Percentiles rank a stretch among this genome's conserved stretches.
These are phyloP conservation scores for Tilletiopsis washingtonensis DNA, from an alignment of 1,284 basidiomycete species.

Conservation along the genomic window DNA sequence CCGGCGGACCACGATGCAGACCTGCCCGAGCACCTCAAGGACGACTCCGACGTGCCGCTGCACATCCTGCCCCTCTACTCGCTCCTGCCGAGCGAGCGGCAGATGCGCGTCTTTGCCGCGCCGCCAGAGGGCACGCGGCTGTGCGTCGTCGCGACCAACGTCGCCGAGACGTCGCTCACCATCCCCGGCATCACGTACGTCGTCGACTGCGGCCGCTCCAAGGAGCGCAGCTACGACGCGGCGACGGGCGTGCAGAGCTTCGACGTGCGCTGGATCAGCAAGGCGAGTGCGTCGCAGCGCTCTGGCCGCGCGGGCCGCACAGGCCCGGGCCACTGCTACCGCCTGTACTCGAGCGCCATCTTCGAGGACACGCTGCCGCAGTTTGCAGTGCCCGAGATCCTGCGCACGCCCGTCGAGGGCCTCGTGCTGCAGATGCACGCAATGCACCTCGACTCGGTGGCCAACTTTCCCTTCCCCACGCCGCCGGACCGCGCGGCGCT, in stretches of 20 bases:
- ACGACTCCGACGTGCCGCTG: constrained; percentile 37
- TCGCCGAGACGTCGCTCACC: constrained; percentile 70
- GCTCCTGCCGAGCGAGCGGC: constrained; percentile 62
- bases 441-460: constrained; percentile 94
- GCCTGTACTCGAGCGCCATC: constrained; percentile 65
- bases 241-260: constrained; percentile 62
- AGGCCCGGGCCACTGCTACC: constrained; percentile 70
- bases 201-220: constrained; percentile 66
- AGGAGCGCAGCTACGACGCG: constrained; percentile 67
- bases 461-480: constrained; percentile 97
- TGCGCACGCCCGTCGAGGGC: constrained; percentile 92
- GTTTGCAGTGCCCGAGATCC: constrained; percentile 84
- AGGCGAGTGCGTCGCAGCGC: constrained; percentile 65
- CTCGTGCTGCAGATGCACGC: constrained; percentile 98
- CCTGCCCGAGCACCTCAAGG: constrained; percentile 25
- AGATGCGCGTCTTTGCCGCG: constrained; percentile 64
- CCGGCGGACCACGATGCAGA: constrained; percentile 29
- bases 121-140: constrained; percentile 61
- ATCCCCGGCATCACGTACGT: constrained; percentile 71
- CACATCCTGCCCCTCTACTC: constrained; percentile 69
- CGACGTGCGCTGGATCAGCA: constrained; percentile 66
- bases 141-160: constrained; percentile 68
- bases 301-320: constrained; percentile 69
- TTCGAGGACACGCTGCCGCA: constrained; percentile 85
- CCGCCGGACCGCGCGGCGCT: constrained; percentile 77